phyloP scores from a whole-genome alignment of 805 yeast species.

The Candida odintsovae region DNA sequence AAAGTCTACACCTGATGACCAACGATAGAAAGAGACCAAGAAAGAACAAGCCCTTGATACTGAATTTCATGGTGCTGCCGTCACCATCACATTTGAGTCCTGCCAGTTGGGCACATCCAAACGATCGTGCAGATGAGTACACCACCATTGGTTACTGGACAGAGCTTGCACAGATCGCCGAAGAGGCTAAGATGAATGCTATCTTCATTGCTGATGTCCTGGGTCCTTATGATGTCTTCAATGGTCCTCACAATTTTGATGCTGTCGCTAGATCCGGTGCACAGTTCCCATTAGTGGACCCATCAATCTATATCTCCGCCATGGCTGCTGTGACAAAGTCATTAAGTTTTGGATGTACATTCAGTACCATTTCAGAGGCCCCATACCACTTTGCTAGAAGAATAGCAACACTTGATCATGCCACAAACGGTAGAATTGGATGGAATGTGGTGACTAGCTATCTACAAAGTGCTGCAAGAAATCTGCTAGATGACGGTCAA shows the following conservation, averaged over 20 bases:
- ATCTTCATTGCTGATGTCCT: constrained; percentile 37
- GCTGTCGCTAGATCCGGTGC: constrained; percentile 20
- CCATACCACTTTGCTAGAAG: constrained; percentile 36
- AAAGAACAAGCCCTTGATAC: constrained; percentile 22
- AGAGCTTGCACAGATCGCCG: constrained; percentile 30
- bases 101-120: constrained; percentile 34
- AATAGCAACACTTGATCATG: constrained; percentile 35
- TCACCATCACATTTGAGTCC: constrained; percentile 21
- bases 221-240: constrained; percentile 34
- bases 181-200: constrained; percentile 32
- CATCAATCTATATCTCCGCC: constrained; percentile 32
- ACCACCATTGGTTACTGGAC: constrained; percentile 30
- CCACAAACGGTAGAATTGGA: constrained; percentile 36
- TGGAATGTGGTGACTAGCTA: constrained; percentile 39
- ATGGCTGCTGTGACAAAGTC: constrained; percentile 36
- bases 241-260: constrained; percentile 20
- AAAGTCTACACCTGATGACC: no score
- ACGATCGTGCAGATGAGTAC: constrained; percentile 25
- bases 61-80: constrained; percentile 34
- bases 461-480: constrained; percentile 33
- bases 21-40: constrained; percentile 1
- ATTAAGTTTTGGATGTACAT: constrained; percentile 34
- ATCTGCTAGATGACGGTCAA: constrained; percentile 27
- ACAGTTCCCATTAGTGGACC: constrained; percentile 34
- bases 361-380: constrained; percentile 34